Percentiles rank a stretch among this genome's conserved stretches.
These are phyloP conservation scores for Malania oleifera DNA, from an alignment of 164 flowering plant species.

Conservation along the genomic window DNA sequence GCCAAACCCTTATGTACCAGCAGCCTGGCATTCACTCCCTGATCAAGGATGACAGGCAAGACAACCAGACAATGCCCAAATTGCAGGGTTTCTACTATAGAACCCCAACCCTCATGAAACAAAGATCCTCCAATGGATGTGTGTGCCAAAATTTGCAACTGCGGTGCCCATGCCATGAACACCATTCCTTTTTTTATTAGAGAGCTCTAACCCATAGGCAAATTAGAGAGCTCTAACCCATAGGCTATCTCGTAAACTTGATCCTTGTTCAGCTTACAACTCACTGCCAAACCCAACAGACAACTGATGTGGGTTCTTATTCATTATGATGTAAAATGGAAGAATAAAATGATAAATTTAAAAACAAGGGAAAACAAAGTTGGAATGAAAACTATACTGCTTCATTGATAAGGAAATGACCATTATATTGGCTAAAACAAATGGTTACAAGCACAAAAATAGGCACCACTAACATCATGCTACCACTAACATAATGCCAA, in stretches of 20 bases:
- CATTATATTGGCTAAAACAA: too few relatives aligned
- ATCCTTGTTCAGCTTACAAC: not conserved
- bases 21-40: too few relatives aligned
- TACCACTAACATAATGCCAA: too few relatives aligned
- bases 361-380: too few relatives aligned
- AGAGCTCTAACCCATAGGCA: not conserved
- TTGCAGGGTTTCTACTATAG: not conserved
- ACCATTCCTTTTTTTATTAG: not conserved
- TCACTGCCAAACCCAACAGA: not conserved
- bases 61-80: not conserved
- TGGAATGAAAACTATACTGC: too few relatives aligned
- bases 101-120: conserved; percentile 8
- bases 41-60: not conserved
- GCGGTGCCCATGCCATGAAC: conserved; percentile 7
- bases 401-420: too few relatives aligned
- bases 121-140: conserved; percentile 8
- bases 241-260: not conserved
- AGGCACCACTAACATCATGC: too few relatives aligned
- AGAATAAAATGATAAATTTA: too few relatives aligned
- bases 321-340: too few relatives aligned
- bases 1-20: too few relatives aligned
- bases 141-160: conserved; percentile 9
- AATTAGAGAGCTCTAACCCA: too few relatives aligned
- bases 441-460: too few relatives aligned
- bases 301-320: not conserved